Percentiles rank a stretch among this genome's conserved stretches.
Conservation (phyloP, 2,329 filamentous ascomycete genomes). For the Akanthomyces dipterigenus region DNA sequence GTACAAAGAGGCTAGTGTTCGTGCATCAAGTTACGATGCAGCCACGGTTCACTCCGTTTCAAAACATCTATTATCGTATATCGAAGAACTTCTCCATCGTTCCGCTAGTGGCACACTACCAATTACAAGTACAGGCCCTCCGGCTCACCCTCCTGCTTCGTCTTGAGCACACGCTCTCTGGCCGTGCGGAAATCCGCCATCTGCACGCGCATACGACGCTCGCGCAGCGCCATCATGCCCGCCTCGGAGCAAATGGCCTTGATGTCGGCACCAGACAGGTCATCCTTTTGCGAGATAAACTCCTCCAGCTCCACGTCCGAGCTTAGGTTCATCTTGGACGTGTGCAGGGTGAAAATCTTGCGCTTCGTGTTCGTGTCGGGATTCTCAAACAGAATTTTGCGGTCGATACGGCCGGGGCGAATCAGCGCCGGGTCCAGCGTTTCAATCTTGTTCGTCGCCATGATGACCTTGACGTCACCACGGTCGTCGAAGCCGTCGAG, state of each 20-base stretch:
- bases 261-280: conserved; percentile 94
- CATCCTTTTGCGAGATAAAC: conserved; percentile 97
- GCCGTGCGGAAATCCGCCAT: conserved; percentile 97
- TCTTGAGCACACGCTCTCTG: conserved; percentile 90
- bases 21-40: background rate
- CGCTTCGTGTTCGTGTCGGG: conserved; percentile 78
- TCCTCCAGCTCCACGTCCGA: conserved; percentile 98
- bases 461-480: conserved; percentile 98
- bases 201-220: conserved; percentile 95
- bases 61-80: conserved; percentile 5
- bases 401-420: conserved; percentile 93
- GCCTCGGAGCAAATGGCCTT: conserved; percentile 98
- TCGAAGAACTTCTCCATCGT: conserved; percentile 4
- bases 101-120: conserved; percentile 18
- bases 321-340: conserved; percentile 95
- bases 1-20: too few species aligned
- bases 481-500: conserved; percentile 98
- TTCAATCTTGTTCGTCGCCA: conserved; percentile 99
- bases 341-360: conserved; percentile 98
- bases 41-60: background rate
- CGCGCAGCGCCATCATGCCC: conserved; percentile 85
- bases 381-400: conserved; percentile 79
- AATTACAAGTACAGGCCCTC: conserved; percentile 95
- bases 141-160: conserved; percentile 96
- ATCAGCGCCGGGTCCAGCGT: conserved; percentile 94